Percentiles rank a stretch among this genome's conserved stretches.
Conservation (phyloP, 2,329 filamentous ascomycete genomes). For the Elsinoe batatas region DNA sequence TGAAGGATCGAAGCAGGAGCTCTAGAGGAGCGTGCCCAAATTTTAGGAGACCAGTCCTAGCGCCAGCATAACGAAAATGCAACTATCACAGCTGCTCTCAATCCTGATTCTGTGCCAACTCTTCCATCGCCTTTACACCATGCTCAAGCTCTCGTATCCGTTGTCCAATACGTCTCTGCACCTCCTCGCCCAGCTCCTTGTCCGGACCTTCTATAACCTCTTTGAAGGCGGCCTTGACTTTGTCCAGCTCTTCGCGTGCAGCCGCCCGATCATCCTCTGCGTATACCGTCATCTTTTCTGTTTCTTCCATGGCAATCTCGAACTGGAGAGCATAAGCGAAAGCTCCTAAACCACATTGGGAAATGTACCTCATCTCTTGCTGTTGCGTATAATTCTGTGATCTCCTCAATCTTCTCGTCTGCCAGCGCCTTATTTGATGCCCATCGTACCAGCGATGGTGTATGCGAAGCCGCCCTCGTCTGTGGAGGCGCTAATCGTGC, state of each 20-base stretch:
- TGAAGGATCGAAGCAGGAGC: slow-evolving; percentile 48
- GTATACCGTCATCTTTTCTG: slow-evolving; percentile 45
- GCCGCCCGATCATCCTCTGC: slow-evolving; percentile 45
- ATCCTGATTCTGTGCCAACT: slow-evolving; percentile 41
- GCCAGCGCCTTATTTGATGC: slow-evolving; percentile 24
- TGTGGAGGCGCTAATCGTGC: slow-evolving; percentile 4
- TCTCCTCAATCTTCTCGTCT: slow-evolving; percentile 32
- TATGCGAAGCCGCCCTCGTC: slow-evolving; percentile 21
- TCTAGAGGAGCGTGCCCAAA: slow-evolving; percentile 1
- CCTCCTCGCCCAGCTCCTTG: slow-evolving; percentile 38
- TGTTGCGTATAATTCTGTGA: slow-evolving; percentile 33
- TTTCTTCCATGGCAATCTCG: slow-evolving; percentile 44
- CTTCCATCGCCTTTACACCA: slow-evolving; percentile 42
- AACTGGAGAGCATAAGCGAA: slow-evolving; percentile 24
- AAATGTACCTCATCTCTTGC: slow-evolving; percentile 26
- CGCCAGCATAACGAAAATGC: neutral
- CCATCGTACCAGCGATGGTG: slow-evolving; percentile 20
- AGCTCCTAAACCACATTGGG: neutral
- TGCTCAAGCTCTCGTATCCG: slow-evolving; percentile 45
- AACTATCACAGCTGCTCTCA: slow-evolving; percentile 15
- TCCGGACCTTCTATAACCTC: slow-evolving; percentile 33
- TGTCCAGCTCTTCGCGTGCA: slow-evolving; percentile 42
- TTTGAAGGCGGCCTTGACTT: slow-evolving; percentile 39
- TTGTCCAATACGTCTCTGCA: slow-evolving; percentile 41
- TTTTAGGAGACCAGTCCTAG: neutral